Evolutionary conservation across 2,329 filamentous ascomycete species (phyloP).

Genomic region (Ustilaginoidea virens): DNA sequence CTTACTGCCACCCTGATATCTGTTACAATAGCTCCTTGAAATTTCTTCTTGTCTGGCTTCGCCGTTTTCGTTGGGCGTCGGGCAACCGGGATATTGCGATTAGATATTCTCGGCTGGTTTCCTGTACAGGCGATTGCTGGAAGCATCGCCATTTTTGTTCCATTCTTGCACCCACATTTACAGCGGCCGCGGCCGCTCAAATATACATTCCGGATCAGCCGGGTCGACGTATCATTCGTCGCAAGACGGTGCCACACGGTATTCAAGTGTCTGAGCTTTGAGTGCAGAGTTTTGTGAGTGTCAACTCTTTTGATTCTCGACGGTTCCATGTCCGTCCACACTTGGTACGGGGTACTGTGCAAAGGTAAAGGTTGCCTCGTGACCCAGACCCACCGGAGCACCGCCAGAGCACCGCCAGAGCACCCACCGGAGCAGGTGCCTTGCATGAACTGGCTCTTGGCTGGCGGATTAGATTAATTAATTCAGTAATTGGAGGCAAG

Average conservation of each 20-base stretch:
- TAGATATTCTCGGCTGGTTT: conserved; percentile 23
- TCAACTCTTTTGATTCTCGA: too few relatives aligned
- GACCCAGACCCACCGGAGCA: too few relatives aligned
- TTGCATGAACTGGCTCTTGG: background rate
- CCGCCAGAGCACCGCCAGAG: too few relatives aligned
- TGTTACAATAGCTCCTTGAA: conserved; percentile 25
- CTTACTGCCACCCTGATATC: conserved; percentile 18
- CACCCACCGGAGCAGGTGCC: background rate
- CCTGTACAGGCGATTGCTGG: conserved; percentile 12
- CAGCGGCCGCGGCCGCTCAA: background rate
- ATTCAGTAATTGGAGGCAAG: too few relatives aligned
- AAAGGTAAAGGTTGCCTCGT: too few relatives aligned
- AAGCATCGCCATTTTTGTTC: conserved; percentile 12
- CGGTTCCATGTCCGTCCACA: too few relatives aligned
- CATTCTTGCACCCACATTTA: conserved; percentile 3
- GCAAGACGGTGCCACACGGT: too few relatives aligned
- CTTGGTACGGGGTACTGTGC: too few relatives aligned
- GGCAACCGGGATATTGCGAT: conserved; percentile 27
- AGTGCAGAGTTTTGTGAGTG: too few relatives aligned
- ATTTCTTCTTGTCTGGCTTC: conserved; percentile 20
- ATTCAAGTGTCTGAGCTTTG: too few relatives aligned
- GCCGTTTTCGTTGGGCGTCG: conserved; percentile 24
- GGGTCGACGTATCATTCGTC: too few relatives aligned
- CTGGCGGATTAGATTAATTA: too few relatives aligned
- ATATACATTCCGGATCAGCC: conserved; percentile 1